Percentiles rank a stretch among this genome's conserved stretches.
phyloP scores from a whole-genome alignment of 805 yeast genomes.

The Candida endomychidarum region DNA sequence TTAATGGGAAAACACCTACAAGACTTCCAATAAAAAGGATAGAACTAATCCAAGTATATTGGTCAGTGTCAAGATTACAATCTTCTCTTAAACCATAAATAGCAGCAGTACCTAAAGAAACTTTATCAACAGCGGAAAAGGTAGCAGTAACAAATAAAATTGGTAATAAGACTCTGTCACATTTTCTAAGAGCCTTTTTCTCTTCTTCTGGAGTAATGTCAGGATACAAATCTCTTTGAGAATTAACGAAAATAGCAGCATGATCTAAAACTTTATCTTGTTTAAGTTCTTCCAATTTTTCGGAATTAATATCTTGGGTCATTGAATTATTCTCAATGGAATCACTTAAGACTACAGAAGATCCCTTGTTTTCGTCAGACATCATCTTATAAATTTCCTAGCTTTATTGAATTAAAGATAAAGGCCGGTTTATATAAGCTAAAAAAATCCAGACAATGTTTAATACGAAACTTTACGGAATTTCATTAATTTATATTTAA shows the following conservation, averaged over 20 bases:
- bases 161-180: conserved; percentile 19
- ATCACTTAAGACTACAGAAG: background rate
- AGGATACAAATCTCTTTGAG: conserved; percentile 13
- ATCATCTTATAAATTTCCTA: no score
- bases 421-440: no score
- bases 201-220: conserved; percentile 18
- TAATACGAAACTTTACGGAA: no score
- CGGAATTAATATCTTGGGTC: background rate
- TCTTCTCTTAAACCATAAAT: conserved; percentile 19
- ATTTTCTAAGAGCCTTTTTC: conserved; percentile 13
- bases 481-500: no score
- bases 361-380: background rate
- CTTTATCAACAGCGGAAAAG: conserved; percentile 22
- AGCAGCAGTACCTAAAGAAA: conserved; percentile 20
- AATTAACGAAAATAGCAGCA: conserved; percentile 16
- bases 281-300: background rate
- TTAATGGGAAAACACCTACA: conserved; percentile 20
- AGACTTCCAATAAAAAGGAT: conserved; percentile 20
- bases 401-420: no score
- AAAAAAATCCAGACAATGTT: no score
- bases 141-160: conserved; percentile 18
- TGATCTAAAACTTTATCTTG: conserved; percentile 11
- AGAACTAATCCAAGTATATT: conserved; percentile 22
- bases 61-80: conserved; percentile 13
- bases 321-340: background rate